Conservation (phyloP, 2,329 filamentous ascomycete genomes). For the Colletotrichum endophyticum region DNA sequence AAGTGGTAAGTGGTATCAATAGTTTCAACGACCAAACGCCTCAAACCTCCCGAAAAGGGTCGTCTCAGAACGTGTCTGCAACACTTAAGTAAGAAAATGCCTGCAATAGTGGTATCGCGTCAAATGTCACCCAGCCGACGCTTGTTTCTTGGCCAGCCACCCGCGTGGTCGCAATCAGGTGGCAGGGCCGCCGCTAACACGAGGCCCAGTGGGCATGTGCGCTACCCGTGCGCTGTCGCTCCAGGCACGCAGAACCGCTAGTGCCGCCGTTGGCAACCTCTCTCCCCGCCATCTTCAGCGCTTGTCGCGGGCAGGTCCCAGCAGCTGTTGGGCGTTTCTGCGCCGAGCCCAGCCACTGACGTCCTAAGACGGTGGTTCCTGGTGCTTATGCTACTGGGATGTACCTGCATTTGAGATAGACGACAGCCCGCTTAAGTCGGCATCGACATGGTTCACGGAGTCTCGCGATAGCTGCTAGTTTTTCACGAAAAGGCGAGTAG, state of each 20-base stretch:
- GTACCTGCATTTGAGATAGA: background rate
- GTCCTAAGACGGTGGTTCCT: background rate
- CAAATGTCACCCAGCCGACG: background rate
- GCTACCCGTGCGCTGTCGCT: constrained; percentile 3
- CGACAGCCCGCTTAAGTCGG: background rate
- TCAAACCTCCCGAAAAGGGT: background rate
- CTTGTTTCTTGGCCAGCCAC: constrained; percentile 4
- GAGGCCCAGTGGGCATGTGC: background rate
- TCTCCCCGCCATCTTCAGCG: constrained; percentile 12
- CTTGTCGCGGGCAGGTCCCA: constrained; percentile 2
- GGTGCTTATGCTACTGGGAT: background rate
- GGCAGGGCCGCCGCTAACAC: constrained; percentile 13
- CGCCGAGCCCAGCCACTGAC: constrained; percentile 3
- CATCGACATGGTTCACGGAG: background rate
- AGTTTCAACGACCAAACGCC: background rate
- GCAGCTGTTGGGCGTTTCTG: background rate
- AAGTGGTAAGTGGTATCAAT: background rate
- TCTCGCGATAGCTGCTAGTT: background rate
- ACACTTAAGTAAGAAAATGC: constrained; percentile 3
- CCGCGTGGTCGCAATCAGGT: background rate
- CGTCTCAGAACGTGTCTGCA: background rate
- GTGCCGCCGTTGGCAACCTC: background rate
- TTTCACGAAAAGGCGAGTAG: background rate
- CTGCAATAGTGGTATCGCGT: background rate
- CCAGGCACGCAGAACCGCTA: background rate